Percentiles rank a stretch among this genome's conserved stretches.
These are phyloP conservation scores for Gentiana straminea DNA, from an alignment of 257 asterid species.

Conservation along the genomic window DNA sequence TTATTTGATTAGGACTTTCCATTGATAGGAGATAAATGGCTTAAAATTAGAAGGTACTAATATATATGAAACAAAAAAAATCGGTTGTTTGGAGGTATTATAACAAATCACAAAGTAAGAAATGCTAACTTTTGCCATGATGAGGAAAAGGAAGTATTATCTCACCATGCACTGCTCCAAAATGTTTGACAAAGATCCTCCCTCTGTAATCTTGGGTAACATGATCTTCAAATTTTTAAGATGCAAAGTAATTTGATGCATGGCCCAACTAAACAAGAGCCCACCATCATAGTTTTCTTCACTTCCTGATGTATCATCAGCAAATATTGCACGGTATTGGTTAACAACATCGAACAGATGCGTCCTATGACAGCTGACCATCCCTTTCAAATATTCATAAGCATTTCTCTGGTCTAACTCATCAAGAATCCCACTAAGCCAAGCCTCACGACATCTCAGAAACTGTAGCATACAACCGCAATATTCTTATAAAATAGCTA, in stretches of 20 bases:
- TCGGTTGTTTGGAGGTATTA: too few species aligned
- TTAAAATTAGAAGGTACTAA: too few species aligned
- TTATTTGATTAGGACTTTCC: too few species aligned
- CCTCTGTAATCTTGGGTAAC: slow-evolving; percentile 95
- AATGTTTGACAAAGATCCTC: slow-evolving; percentile 88
- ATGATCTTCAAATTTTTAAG: slow-evolving; percentile 75
- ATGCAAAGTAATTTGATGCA: slow-evolving; percentile 88
- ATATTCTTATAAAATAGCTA: slow-evolving; percentile 21
- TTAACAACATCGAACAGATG: slow-evolving; percentile 96
- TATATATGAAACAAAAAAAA: too few species aligned
- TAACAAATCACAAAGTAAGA: too few species aligned
- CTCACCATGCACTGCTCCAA: slow-evolving; percentile 97
- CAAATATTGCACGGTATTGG: slow-evolving; percentile 94
- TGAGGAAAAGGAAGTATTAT: slow-evolving; percentile 11
- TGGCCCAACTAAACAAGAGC: slow-evolving; percentile 97
- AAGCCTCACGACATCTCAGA: slow-evolving; percentile 92
- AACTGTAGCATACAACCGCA: slow-evolving; percentile 36
- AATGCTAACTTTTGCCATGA: too few species aligned
- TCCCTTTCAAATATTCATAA: slow-evolving; percentile 87
- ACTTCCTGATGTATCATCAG: slow-evolving; percentile 88
- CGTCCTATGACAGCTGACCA: slow-evolving; percentile 80
- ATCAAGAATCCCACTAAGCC: slow-evolving; percentile 90
- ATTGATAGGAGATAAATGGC: too few species aligned
- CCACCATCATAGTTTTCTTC: slow-evolving; percentile 98
- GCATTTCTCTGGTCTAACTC: slow-evolving; percentile 96